A percentile compares a stretch with the other conserved stretches of the same genome.
Conservation (phyloP, 2,329 filamentous ascomycete species). For the Rutstroemia sp. region DNA sequence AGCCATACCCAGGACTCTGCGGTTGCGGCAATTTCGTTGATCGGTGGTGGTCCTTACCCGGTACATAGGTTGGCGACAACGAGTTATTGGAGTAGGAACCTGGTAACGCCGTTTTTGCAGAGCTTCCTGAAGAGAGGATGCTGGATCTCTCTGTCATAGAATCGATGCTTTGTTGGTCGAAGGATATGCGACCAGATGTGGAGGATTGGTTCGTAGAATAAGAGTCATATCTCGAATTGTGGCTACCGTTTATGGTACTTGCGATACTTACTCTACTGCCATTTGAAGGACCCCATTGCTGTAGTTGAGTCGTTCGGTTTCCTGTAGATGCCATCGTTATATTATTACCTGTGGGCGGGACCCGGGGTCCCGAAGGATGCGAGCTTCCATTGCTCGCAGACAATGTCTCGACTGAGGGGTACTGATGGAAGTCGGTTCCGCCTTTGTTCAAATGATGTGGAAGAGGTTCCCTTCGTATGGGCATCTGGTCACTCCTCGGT, state of each 20-base stretch:
- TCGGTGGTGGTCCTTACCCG: constrained; percentile 45
- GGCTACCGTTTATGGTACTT: constrained; percentile 42
- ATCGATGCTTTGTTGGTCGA: constrained; percentile 59
- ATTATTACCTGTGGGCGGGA: constrained; percentile 49
- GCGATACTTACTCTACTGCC: constrained; percentile 41
- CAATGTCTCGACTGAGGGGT: constrained; percentile 63
- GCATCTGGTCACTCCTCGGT: constrained; percentile 56
- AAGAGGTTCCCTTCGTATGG: constrained; percentile 61
- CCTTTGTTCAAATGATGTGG: constrained; percentile 79
- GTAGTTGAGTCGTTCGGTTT: constrained; percentile 61
- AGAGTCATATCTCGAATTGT: constrained; percentile 57
- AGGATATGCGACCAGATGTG: constrained; percentile 37
- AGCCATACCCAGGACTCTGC: constrained; percentile 19
- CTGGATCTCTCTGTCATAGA: constrained; percentile 50
- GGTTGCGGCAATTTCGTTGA: constrained; percentile 42
- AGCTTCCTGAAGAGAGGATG: constrained; percentile 48
- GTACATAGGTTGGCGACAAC: constrained; percentile 25
- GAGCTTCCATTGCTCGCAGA: constrained; percentile 41
- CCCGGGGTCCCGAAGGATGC: constrained; percentile 54
- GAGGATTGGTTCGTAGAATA: constrained; percentile 38
- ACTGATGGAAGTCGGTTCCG: constrained; percentile 78
- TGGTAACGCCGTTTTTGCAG: constrained; percentile 45
- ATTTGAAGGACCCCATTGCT: constrained; percentile 63
- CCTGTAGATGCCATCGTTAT: constrained; percentile 66
- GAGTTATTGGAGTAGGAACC: constrained; percentile 51